phyloP scores from a whole-genome alignment of 2,329 filamentous ascomycete genomes.

The Paecilomyces sp. region DNA sequence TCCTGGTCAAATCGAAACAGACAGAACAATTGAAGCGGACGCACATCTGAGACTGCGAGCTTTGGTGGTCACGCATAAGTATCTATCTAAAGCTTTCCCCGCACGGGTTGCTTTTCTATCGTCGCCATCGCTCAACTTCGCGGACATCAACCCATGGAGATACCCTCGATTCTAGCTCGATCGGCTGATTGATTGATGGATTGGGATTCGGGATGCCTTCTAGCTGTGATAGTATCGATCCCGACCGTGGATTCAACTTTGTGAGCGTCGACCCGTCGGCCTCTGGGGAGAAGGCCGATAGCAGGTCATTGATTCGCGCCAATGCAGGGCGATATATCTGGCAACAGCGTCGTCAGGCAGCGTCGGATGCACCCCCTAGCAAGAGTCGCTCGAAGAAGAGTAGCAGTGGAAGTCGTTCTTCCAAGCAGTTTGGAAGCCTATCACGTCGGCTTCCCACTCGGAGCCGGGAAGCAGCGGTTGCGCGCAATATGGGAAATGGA shows the following conservation, averaged over 20 bases:
- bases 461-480: background rate
- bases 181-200: background rate
- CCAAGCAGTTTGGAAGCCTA: background rate
- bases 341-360: constrained; percentile 10
- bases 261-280: constrained; percentile 8
- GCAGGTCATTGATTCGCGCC: constrained; percentile 16
- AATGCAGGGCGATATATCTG: constrained; percentile 19
- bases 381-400: background rate
- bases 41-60: background rate
- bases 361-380: constrained; percentile 1
- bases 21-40: background rate
- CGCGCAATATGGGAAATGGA: background rate
- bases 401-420: background rate
- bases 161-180: background rate
- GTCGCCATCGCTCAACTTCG: background rate
- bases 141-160: background rate
- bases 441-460: background rate
- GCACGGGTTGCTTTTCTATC: background rate
- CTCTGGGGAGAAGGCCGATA: constrained; percentile 5
- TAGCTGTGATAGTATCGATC: background rate
- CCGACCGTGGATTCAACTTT: constrained; percentile 5
- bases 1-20: background rate
- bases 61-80: background rate
- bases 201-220: background rate
- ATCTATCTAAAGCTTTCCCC: background rate